phyloP scores from a whole-genome alignment of 768 basidiomycete genomes.

The Pseudohyphozyma bogoriensis region DNA sequence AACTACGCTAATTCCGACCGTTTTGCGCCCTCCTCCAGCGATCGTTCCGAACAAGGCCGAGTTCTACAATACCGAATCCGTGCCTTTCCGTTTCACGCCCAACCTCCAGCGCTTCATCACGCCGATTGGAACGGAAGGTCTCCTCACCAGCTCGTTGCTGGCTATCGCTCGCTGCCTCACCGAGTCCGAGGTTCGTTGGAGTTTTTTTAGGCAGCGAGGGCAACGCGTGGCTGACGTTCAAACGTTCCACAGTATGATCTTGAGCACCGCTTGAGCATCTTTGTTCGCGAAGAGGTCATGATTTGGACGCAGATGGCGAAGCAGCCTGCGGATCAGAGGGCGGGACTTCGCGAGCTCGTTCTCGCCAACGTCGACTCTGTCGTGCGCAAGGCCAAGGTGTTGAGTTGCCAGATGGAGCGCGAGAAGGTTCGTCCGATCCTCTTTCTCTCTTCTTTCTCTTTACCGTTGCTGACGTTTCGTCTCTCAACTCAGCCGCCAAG shows the following conservation, averaged over 20 bases:
- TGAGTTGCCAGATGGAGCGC: conserved; percentile 78
- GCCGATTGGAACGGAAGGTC: conserved; percentile 76
- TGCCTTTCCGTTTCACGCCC: conserved; percentile 94
- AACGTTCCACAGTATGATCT: conserved; percentile 60
- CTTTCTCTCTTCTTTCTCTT: conserved; percentile 9
- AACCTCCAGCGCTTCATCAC: conserved; percentile 92
- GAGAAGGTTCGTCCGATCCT: conserved; percentile 51
- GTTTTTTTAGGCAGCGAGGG: neutral
- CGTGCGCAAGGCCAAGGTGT: conserved; percentile 65
- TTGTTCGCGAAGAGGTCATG: conserved; percentile 84
- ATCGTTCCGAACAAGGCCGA: conserved; percentile 45
- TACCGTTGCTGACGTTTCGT: conserved; percentile 17
- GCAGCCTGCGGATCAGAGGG: conserved; percentile 45
- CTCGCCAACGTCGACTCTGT: conserved; percentile 57
- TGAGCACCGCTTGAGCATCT: conserved; percentile 81
- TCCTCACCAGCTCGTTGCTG: conserved; percentile 75
- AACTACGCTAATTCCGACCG: neutral
- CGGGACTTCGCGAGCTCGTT: conserved; percentile 45
- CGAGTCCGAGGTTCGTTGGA: conserved; percentile 65
- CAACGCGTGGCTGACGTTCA: conserved; percentile 2
- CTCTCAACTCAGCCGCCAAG: conserved; percentile 37
- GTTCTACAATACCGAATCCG: conserved; percentile 69
- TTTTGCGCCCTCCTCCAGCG: neutral
- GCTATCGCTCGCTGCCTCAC: conserved; percentile 83
- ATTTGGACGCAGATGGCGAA: conserved; percentile 55